Base-by-base conservation (phyloP, 306 rosid genomes). In the Lathyrus tuberosus region DNA sequence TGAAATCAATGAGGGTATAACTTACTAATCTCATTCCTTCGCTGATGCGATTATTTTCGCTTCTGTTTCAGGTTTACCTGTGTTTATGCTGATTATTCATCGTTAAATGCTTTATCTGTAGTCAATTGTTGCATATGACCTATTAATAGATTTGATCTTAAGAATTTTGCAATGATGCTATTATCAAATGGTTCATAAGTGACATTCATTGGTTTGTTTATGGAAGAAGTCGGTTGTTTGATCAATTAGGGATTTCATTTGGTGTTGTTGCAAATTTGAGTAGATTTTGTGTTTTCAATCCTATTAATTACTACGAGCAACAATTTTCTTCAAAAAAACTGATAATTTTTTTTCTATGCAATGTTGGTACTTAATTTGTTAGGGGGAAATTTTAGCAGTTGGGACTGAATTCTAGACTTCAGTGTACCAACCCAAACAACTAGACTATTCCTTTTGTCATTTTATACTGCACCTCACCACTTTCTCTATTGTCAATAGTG, bases 1-100 rank as follows among this genome's bases (percentile, higher is more conserved):
- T 74, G 92, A 91, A 41, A 80, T 86, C 77, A 80, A 85, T 41
- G 91, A 85, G 80, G 95, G 97, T 88, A 61, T 48, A 22, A 37
- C 7, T 6, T n/a, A 37, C 22, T 64, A 4, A n/a, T 73, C 67
- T 35, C 22, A 3, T 61, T 54, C 56, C 22, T 41, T 57, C 0
- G 5, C 10, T 22, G 4, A 17, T 33, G 7, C 3, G 15, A 28
- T 10, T 65, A 40, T 56, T 7, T 33, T 51, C 2, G 15, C 31
- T 56, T 49, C 10, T 63, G 41, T 56, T 67, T 62, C 15, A 44
- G 20, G 51, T 28, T 59, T 16, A 12, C 9, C 3, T 26, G 30
- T 14, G 10, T 5, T 33, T 33, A 6, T 1, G 6, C 38, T 13
- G 16, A 17, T 48, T 76, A 15, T 24, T 42, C 8, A 30, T 18